Evolutionary conservation across 2,329 filamentous ascomycete species (phyloP).

Genomic region (Phialophora tarda): DNA sequence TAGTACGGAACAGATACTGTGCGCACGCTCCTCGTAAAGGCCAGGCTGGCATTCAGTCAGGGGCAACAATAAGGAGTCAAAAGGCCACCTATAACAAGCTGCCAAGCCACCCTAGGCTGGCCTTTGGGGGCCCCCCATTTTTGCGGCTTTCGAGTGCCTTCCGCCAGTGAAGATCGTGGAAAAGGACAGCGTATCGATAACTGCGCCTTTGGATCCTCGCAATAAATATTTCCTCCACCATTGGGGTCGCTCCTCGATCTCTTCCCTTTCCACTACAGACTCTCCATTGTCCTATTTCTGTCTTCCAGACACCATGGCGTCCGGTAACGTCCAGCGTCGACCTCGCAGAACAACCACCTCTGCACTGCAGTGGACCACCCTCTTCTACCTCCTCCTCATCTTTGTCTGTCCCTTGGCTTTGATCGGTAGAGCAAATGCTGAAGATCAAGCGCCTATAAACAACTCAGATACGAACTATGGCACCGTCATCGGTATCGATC

Average conservation of each 20-base stretch:
- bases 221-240: conserved; percentile 35
- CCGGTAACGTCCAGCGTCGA: conserved; percentile 37
- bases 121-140: not conserved
- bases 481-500: conserved; percentile 93
- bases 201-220: conserved; percentile 16
- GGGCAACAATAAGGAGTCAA: conserved; percentile 13
- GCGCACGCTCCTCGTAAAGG: conserved; percentile 2
- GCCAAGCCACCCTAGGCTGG: not conserved
- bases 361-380: conserved; percentile 77
- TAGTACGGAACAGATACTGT: not conserved
- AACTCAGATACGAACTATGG: conserved; percentile 70
- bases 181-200: conserved; percentile 38
- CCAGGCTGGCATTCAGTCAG: conserved; percentile 25
- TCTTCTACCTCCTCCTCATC: conserved; percentile 90
- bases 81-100: conserved; percentile 10
- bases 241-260: conserved; percentile 14
- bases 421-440: conserved; percentile 74
- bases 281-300: conserved; percentile 2
- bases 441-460: conserved; percentile 68
- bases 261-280: conserved; percentile 11
- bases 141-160: conserved; percentile 15
- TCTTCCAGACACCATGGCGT: conserved; percentile 20
- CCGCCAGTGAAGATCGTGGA: conserved; percentile 23
- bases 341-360: conserved; percentile 35
- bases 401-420: conserved; percentile 85